These are phyloP conservation scores for Penicillium olsonii DNA, from an alignment of 2,329 filamentous ascomycete genomes.

Conservation along the genomic window DNA sequence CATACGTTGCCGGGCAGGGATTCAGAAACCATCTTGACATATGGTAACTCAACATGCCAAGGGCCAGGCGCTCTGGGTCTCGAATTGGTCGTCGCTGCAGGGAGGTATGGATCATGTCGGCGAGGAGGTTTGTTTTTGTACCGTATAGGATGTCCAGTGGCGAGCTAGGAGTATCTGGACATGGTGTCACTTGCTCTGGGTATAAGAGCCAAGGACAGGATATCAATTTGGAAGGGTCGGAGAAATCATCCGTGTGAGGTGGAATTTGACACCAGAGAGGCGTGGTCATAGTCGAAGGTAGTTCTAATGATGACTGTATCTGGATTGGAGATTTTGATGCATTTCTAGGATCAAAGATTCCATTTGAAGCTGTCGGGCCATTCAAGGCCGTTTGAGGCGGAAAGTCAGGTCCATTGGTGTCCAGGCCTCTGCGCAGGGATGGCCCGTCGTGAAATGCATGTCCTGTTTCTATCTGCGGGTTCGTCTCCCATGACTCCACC, in stretches of 20 bases:
- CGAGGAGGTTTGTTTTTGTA: conserved; percentile 26
- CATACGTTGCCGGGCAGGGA: conserved; percentile 24
- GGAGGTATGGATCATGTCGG: conserved; percentile 24
- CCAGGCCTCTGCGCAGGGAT: neutral
- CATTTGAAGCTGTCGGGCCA: neutral
- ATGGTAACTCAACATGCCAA: conserved; percentile 25
- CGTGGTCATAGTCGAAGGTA: neutral
- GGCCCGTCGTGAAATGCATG: neutral
- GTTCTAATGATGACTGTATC: neutral
- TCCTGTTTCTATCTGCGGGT: neutral
- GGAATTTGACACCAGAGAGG: conserved; percentile 17
- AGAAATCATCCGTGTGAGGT: conserved; percentile 19
- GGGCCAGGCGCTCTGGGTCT: conserved; percentile 26
- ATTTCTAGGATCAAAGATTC: neutral
- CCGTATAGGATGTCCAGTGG: conserved; percentile 31
- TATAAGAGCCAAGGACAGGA: conserved; percentile 20
- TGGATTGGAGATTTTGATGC: neutral
- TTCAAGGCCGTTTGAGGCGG: neutral
- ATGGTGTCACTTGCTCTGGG: conserved; percentile 21
- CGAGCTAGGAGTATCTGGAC: conserved; percentile 21
- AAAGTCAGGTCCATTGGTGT: neutral
- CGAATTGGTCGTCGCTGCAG: conserved; percentile 25
- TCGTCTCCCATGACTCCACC: conserved; percentile 23
- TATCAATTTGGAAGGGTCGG: neutral
- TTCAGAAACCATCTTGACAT: conserved; percentile 24